These are phyloP conservation scores for Camellia sinensis DNA, from an alignment of 148 eudicot species.

Conservation along the genomic window DNA sequence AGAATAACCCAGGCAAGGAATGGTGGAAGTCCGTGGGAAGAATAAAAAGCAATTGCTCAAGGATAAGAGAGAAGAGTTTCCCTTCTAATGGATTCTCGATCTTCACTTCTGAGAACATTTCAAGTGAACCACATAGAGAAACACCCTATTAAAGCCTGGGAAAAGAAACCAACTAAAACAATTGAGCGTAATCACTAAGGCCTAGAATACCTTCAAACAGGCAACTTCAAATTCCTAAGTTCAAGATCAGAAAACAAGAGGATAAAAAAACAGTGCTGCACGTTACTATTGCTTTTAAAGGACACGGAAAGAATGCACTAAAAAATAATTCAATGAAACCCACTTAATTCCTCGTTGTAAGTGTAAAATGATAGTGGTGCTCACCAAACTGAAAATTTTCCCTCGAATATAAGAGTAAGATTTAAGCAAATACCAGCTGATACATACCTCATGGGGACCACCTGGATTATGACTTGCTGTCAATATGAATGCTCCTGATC, in stretches of 20 bases:
- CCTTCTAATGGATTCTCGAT: not conserved
- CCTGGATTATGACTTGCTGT: conserved; percentile 99
- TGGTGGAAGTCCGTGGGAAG: not conserved
- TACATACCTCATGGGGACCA: conserved; percentile 85
- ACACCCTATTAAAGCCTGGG: not conserved
- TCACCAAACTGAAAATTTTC: not conserved
- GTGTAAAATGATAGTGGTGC: not conserved
- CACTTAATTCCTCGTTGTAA: not conserved
- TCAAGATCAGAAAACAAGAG: not conserved
- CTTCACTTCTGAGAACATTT: not conserved
- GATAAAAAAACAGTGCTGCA: not conserved
- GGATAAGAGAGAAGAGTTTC: not conserved
- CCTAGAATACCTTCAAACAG: not conserved
- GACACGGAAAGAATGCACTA: not conserved
- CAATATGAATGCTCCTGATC: conserved; percentile 85
- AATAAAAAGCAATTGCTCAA: not conserved
- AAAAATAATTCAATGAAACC: not conserved
- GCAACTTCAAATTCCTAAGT: not conserved
- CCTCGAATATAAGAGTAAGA: not conserved
- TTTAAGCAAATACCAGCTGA: not conserved
- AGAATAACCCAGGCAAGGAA: not conserved
- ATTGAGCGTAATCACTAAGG: not conserved
- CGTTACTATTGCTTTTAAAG: conserved; percentile 5
- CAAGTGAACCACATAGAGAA: not conserved
- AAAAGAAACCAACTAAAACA: not conserved